phyloP scores from a whole-genome alignment of 2,329 filamentous ascomycete species.

The Scopulariopsis brevicaulis region DNA sequence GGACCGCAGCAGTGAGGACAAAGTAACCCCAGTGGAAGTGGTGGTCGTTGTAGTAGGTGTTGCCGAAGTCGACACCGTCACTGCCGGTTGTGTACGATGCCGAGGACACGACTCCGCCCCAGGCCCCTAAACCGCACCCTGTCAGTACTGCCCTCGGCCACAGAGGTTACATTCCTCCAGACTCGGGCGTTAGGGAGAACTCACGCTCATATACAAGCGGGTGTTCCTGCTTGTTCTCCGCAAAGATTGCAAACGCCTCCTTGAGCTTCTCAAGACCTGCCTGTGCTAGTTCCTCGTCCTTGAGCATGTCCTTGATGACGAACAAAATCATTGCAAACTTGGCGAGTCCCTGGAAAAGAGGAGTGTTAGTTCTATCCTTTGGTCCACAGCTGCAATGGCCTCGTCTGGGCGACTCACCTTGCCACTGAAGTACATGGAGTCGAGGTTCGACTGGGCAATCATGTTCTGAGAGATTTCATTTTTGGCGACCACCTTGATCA shows the following conservation, averaged over 20 bases:
- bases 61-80: constrained; percentile 72
- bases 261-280: constrained; percentile 52
- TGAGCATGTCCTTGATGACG: constrained; percentile 50
- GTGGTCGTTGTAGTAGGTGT: constrained; percentile 71
- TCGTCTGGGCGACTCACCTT: constrained; percentile 39
- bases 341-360: constrained; percentile 44
- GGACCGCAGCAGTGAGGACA: constrained; percentile 73
- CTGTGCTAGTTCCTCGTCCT: constrained; percentile 43
- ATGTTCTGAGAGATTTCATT: constrained; percentile 71
- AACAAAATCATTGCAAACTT: constrained; percentile 66
- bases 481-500: constrained; percentile 51
- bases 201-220: constrained; percentile 53
- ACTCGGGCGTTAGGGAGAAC: constrained; percentile 12
- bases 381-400: background rate
- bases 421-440: constrained; percentile 90
- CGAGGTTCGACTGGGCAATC: constrained; percentile 55
- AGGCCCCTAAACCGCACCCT: constrained; percentile 34
- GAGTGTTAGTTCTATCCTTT: background rate
- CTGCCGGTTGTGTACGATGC: constrained; percentile 62
- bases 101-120: constrained; percentile 73
- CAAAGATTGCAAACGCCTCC: constrained; percentile 53
- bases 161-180: background rate
- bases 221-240: constrained; percentile 54
- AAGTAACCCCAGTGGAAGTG: constrained; percentile 82
- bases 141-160: background rate